Base-by-base conservation (phyloP, 2,329 filamentous ascomycete species). In the Colletotrichum sp. region DNA sequence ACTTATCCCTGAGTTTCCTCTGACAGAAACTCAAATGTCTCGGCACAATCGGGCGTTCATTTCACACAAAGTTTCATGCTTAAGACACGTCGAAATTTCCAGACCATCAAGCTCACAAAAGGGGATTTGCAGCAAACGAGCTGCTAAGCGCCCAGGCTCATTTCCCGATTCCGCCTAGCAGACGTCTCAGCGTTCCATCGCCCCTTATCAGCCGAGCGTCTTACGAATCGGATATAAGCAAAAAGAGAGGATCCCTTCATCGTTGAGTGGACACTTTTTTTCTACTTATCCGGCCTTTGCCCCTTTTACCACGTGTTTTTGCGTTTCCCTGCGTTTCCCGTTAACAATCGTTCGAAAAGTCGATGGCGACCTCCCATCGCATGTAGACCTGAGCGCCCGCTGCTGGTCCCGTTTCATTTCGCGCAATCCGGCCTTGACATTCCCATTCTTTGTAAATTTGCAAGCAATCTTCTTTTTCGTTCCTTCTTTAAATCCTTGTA, bases 231-330 rank as follows among this genome's bases (percentile, higher is more conserved):
- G 57, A 36, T 76, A 76, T 4, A 69, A 69, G 73, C 28, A 76
- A 64, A 69, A 65, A 69, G 16, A 76, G 44, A 63, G 73, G 69
- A 65, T 52, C 57, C 57, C 18, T 24, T 63, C 65, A 36, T 44
- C 18, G 9, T 60, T 72, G 24, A 68, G 72, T 68, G 69, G 70
- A 59, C 32, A 65, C 6, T 26, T 63, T 72, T 30, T 36, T 18
- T 2, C 15, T 57, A 68, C 36, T 39, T 68, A 57, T 44, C 64
- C n/a, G 13, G 21, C 57, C n/a, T 44, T 63, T 69, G 64, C 73
- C 73, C 70, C 70, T 73, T 76, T 76, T 60, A 76, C 64, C 70
- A 73, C 64, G 70, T 76, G 70, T 49, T 60, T 16, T 24, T 4
- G 44, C 28, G 13, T 24, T 32, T 63, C 64, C 34, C 65, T 49